Base-by-base conservation (phyloP, 352 stramenopile genomes). In the Phytophthora parvispora region DNA sequence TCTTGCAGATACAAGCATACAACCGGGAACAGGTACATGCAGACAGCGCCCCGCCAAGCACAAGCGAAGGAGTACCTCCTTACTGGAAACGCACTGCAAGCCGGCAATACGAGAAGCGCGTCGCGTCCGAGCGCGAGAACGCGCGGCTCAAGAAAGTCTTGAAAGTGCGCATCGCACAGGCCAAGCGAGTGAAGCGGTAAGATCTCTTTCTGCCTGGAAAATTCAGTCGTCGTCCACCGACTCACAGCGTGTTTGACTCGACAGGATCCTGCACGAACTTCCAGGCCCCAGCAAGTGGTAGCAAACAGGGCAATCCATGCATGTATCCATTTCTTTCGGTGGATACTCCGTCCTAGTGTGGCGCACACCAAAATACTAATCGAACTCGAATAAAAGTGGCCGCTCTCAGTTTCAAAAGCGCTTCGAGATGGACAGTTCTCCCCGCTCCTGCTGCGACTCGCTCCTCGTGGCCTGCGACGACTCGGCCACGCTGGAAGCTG, bases 391-490 rank as follows among this genome's bases (percentile, higher is more conserved):
- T n/a, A n/a, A n/a, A n/a, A 9, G 22, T 62, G 52, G n/a, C 13
- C 36, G 4, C 27, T 25, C 34, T 52, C 51, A 62, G 42, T 49
- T 20, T 24, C 3, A 4, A 67, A 62, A 5, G 43, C 15, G 16
- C 10, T n/a, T 34, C 24, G 25, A 18, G 32, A 69, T 66, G 60
- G 40, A 65, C 27, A 53, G 31, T 5, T 31, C 36, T 62, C 50
- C 4, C 4, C 1, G 12, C 16, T 40, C 31, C 22, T 2, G 36
- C 38, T 9, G n/a, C 42, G n/a, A 13, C 20, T n/a, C 66, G 12
- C 32, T 74, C 2, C 60, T 74, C 16, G 48, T 68, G 25, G 42
- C 60, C 28, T 54, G 51, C 47, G 66, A 73, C 45, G 60, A 74
- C 60, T 16, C 24, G 8, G 66, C 60, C 15, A 74, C 48, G 1